Evolutionary conservation across 352 stramenopile genomes (phyloP), one percentile per base, ranked within the genome.

Genomic region (Phytophthora constricta): DNA sequence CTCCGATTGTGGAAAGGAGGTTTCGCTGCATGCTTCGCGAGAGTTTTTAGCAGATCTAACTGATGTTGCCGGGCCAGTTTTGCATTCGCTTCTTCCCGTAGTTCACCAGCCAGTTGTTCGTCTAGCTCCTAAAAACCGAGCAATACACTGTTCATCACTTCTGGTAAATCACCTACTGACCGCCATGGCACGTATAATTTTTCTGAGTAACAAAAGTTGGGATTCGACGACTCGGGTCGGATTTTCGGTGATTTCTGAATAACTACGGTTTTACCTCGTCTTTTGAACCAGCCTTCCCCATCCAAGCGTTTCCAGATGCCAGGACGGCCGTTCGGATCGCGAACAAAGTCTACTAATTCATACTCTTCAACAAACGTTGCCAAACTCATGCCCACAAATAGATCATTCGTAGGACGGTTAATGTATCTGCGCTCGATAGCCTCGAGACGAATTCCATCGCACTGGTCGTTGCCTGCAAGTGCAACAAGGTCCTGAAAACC

Each of bases 241-340:
- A 59, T 59, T 45, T 45, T 55, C 5, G 56, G 56, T 26, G 45
- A 55, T 16, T 55, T 63, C 48, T 42, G 28, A 4, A 55, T 27
- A 4, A 63, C 45, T 26, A 37, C 10, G 2, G 20, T 10, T 19
- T 55, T 63, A 7, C 7, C 3, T 3, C 56, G 27, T 23, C 31
- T 34, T 34, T 49, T 48, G 5, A 55, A 55, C 27, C 14, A 63
- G 1, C 56, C 56, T 63, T 55, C 20, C 9, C 33, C 16, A 26
- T 63, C 43, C 3, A 49, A 34, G 11, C 43, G 56, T 8, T 63
- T 5, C 56, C 56, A 63, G 16, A 31, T 9, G 4, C 31, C 59
- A 26, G 7, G 46, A 28, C 8, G 13, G 13, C 4, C 17, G 19
- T 17, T 11, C 22, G 31, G 3, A 2, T 34, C 19, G 5, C 22